phyloP scores from a whole-genome alignment of 176 grass and related monocot species.

The Otatea glauca region DNA sequence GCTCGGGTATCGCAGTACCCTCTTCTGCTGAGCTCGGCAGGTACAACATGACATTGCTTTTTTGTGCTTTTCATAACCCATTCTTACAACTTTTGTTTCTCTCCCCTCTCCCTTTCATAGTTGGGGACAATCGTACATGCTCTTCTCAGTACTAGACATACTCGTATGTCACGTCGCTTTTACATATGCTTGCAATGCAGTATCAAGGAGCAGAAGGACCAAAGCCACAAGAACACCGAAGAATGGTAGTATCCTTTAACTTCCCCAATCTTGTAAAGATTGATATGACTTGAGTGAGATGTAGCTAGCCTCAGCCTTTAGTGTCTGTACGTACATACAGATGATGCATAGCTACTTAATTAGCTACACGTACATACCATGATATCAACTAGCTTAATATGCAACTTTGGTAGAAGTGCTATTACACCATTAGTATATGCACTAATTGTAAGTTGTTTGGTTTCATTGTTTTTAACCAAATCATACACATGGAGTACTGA shows the following conservation, averaged over 20 bases:
- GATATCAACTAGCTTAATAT: background rate
- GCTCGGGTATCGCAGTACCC: no score
- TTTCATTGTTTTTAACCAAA: conserved; percentile 9
- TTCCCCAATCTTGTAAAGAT: conserved; percentile 12
- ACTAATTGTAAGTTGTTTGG: conserved; percentile 7
- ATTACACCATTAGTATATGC: background rate
- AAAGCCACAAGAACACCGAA: conserved; percentile 52
- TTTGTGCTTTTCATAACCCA: conserved; percentile 55
- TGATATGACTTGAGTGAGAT: conserved; percentile 43
- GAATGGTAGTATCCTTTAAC: conserved; percentile 39
- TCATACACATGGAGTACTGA: background rate
- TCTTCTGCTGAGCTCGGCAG: no score
- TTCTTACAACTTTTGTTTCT: conserved; percentile 43
- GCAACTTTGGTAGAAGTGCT: background rate
- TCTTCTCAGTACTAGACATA: conserved; percentile 40
- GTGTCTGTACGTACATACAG: conserved; percentile 24
- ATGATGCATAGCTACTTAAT: background rate
- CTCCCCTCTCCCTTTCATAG: conserved; percentile 21
- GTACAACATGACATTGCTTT: conserved; percentile 39
- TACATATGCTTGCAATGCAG: conserved; percentile 28
- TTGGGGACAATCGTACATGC: conserved; percentile 43
- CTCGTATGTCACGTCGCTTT: conserved; percentile 45
- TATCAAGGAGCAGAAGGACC: conserved; percentile 24
- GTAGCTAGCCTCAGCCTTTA: conserved; percentile 14
- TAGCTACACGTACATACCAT: background rate